phyloP scores from a whole-genome alignment of 2,329 filamentous ascomycete genomes.

The Aureobasidium musti region DNA sequence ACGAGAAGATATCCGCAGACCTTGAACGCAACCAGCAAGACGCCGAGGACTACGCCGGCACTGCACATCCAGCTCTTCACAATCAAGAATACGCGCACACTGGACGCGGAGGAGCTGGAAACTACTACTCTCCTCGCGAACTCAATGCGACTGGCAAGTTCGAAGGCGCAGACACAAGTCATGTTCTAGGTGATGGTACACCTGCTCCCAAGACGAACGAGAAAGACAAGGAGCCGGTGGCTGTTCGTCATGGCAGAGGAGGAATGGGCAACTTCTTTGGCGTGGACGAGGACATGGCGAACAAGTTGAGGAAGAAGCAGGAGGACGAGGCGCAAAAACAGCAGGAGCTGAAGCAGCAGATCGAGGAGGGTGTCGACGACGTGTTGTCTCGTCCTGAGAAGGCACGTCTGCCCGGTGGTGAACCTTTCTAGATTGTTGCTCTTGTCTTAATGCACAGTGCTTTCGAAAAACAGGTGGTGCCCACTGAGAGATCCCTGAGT shows the following conservation, averaged over 20 bases:
- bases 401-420: constrained; percentile 43
- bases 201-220: constrained; percentile 6
- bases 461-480: no score
- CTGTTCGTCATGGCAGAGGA: constrained; percentile 42
- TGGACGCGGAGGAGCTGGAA: constrained; percentile 51
- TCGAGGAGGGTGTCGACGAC: constrained; percentile 47
- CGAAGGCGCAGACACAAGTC: constrained; percentile 33
- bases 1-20: constrained; percentile 40
- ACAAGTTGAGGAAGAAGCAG: constrained; percentile 36
- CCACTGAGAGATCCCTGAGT: no score
- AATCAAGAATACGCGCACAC: constrained; percentile 48
- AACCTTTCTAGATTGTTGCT: constrained; percentile 33
- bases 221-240: not conserved
- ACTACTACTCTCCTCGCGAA: constrained; percentile 49
- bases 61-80: constrained; percentile 29
- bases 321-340: constrained; percentile 37
- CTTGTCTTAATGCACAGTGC: no score
- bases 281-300: constrained; percentile 40
- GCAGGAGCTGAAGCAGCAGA: constrained; percentile 39
- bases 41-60: constrained; percentile 32
- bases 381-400: constrained; percentile 45
- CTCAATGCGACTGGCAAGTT: constrained; percentile 47
- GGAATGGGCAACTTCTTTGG: constrained; percentile 53
- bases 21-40: constrained; percentile 44
- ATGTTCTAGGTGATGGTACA: constrained; percentile 34